Base-by-base conservation (phyloP, 495 filamentous ascomycete genomes). In the Aspergillus mulundensis region DNA sequence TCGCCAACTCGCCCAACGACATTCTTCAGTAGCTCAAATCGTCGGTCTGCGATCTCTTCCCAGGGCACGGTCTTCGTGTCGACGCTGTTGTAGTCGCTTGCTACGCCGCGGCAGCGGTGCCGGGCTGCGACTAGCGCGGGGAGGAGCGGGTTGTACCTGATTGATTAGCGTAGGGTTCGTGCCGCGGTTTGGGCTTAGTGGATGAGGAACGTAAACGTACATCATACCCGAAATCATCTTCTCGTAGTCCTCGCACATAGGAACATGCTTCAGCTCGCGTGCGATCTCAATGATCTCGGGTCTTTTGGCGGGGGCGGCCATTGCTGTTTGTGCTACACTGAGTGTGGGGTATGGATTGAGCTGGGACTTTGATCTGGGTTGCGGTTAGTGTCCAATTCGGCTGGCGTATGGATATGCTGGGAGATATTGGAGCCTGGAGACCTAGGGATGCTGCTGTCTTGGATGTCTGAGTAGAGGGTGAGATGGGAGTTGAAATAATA, bases 181-280 rank as follows among this genome's bases (percentile, higher is more conserved):
- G n/a, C n/a, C n/a, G n/a, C n/a, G n/a, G n/a, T n/a, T n/a, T n/a
- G n/a, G n/a, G n/a, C n/a, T n/a, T n/a, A n/a, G n/a, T n/a, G n/a
- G n/a, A n/a, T n/a, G n/a, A n/a, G n/a, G n/a, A n/a, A n/a, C n/a
- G n/a, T n/a, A n/a, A n/a, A 50, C 66, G 43, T 60, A 77, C 76
- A 76, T 64, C 73, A 79, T 76, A 0, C 77, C 76, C 0, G 75
- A 79, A 14, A 80, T 73, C 78, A 81, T 80, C 34, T 73, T 69
- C 62, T 79, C 77, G 58, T 77, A 79, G 39, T 78, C 72, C 5
- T 77, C 71, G 48, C 77, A 70, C 50, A 49, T 36, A 16, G 64
- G 64, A 0, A 77, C 61, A 28, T 75, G 57, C 36, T 63, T 50
- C 7, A 83, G 64, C 15, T 49, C 59, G 25, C 64, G 74, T 16